Percentiles rank a stretch among this genome's conserved stretches.
phyloP scores from a whole-genome alignment of 768 basidiomycete genomes.

The Postia placenta region DNA sequence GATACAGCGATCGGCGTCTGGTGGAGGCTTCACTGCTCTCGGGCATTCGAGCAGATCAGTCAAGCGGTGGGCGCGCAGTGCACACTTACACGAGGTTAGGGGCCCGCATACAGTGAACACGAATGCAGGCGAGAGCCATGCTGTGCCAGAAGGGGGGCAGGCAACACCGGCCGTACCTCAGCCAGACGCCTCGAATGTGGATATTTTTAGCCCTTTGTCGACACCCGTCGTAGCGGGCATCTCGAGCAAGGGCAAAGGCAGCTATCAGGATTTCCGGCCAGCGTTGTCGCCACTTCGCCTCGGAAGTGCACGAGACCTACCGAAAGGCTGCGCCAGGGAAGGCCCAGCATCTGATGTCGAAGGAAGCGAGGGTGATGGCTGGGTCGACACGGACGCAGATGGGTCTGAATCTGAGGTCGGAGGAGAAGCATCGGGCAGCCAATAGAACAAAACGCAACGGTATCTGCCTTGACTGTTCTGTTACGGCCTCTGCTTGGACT shows the following conservation, averaged over 20 bases:
- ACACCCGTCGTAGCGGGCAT: not conserved
- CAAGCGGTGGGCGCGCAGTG: conserved; percentile 55
- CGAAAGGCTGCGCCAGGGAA: conserved; percentile 1
- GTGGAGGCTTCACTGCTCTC: conserved; percentile 22
- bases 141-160: not conserved
- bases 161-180: not conserved
- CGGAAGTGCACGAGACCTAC: conserved; percentile 3
- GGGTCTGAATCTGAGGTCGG: conserved; percentile 19
- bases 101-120: not conserved
- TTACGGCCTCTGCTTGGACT: not conserved
- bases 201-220: conserved; percentile 7
- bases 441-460: not conserved
- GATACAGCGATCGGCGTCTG: conserved; percentile 41
- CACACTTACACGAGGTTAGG: conserved; percentile 65
- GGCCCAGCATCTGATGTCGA: conserved; percentile 3
- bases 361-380: conserved; percentile 25
- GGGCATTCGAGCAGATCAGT: conserved; percentile 39
- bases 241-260: conserved; percentile 11
- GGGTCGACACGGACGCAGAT: conserved; percentile 37
- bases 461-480: not conserved
- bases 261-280: not conserved
- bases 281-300: conserved; percentile 11
- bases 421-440: not conserved
- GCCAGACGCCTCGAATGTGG: not conserved
- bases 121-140: not conserved